Base-by-base conservation (phyloP, 2,329 filamentous ascomycete species). In the Aureobasidium sp. region DNA sequence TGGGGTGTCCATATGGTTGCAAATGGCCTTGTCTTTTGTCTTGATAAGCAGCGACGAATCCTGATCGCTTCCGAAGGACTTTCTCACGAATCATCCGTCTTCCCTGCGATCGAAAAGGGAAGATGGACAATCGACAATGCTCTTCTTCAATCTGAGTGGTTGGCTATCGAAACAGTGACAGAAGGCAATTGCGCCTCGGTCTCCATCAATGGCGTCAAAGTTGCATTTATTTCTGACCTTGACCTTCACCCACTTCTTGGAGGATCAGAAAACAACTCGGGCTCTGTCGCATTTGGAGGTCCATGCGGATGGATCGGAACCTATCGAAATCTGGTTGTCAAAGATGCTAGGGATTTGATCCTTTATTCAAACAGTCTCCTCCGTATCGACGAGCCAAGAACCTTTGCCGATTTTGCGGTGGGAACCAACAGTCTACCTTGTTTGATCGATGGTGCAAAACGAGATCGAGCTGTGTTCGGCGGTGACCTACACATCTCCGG, bases 401-500 rank as follows among this genome's bases (percentile, higher is more conserved):
- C 17, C 15, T 41, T 41, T 41, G 39, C 39, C 15, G 39, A 41
- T 20, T 41, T 41, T 20, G 39, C 39, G 17, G 15, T 41, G 2
- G 39, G 39, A 15, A 59, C 63, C 11, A 66, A 66, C 25, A 3
- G 27, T 25, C 49, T 66, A 14, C 31, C 64, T 7, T 64, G 63
- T 31, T 57, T 53, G 47, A 66, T 64, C 15, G 64, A 66, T 34
- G 64, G 64, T n/a, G 64, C 64, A 11, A 66, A 66, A 57, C 29
- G 64, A 47, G 64, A 64, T 45, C 60, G 64, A 57, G 63, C 64
- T 14, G 59, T 59, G 2, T 64, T 64, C 37, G 62, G 64, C 14
- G 64, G 64, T 45, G 64, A 64, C 22, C 49, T 63, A 4, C 59
- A 61, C 36, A 55, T 61, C 14, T 29, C 51, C 8, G 59, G 59